Conservation (phyloP, 83 land plant species). For the Diphasiastrum complanatum region DNA sequence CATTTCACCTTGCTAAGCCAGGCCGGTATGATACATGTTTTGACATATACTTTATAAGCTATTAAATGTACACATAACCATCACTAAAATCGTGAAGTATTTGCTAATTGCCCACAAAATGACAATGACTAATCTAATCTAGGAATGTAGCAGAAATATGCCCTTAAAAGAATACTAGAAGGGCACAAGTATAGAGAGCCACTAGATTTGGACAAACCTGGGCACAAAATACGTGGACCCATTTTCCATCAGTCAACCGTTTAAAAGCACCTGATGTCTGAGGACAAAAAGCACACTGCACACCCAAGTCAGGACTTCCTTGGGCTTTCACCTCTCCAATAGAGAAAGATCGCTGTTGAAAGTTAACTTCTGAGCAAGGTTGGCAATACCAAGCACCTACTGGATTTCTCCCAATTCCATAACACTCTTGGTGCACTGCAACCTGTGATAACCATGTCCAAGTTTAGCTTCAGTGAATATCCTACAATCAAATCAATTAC, state of each 20-base stretch:
- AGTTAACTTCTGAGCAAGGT: constrained; percentile 72
- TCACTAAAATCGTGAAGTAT: too few relatives aligned
- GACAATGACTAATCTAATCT: too few relatives aligned
- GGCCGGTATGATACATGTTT: too few relatives aligned
- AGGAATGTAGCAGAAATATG: too few relatives aligned
- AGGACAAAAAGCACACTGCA: constrained; percentile 75
- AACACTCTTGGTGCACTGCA: constrained; percentile 87
- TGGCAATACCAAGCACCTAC: constrained; percentile 80
- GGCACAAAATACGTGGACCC: constrained; percentile 96
- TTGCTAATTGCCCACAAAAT: too few relatives aligned
- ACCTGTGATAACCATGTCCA: constrained; percentile 42
- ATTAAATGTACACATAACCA: too few relatives aligned
- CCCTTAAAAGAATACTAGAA: constrained; percentile 1
- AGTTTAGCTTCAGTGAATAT: neutral
- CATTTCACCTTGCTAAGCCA: too few relatives aligned
- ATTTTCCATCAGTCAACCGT: constrained; percentile 58
- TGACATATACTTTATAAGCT: too few relatives aligned
- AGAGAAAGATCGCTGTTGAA: constrained; percentile 28
- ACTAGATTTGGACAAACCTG: constrained; percentile 44
- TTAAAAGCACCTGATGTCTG: constrained; percentile 71
- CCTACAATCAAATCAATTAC: neutral
- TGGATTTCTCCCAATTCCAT: constrained; percentile 43
- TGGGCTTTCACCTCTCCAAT: constrained; percentile 17
- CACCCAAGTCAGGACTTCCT: constrained; percentile 36
- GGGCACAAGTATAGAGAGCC: neutral